A percentile compares a stretch with the other conserved stretches of the same genome.
Conservation (phyloP, 2,329 filamentous ascomycete species). For the Penicillium italicum region DNA sequence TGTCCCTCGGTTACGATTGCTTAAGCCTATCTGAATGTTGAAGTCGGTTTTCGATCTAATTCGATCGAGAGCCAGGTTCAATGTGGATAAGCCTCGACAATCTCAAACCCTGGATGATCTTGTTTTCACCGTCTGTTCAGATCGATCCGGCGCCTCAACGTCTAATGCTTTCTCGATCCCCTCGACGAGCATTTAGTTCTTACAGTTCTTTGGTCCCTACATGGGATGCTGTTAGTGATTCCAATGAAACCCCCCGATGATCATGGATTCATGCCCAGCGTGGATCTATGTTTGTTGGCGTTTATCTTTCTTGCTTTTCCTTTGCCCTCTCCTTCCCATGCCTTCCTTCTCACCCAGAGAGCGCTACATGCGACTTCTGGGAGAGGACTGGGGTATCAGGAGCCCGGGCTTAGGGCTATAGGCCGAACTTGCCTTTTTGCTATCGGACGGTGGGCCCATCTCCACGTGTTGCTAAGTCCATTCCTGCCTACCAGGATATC, state of each 20-base stretch:
- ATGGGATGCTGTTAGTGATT: constrained; percentile 7
- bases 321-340: constrained; percentile 7
- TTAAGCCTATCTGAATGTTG: background rate
- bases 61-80: background rate
- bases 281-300: constrained; percentile 12
- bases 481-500: background rate
- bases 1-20: background rate
- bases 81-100: background rate
- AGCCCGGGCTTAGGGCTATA: background rate
- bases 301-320: constrained; percentile 18
- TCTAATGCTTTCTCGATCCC: background rate
- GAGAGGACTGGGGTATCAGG: constrained; percentile 25
- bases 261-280: constrained; percentile 7
- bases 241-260: constrained; percentile 9
- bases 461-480: background rate
- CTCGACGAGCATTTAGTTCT: constrained; percentile 3
- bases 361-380: constrained; percentile 38
- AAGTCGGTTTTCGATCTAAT: background rate
- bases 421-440: background rate
- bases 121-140: background rate
- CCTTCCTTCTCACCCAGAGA: constrained; percentile 37
- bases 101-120: background rate
- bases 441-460: background rate
- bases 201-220: background rate
- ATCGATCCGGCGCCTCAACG: background rate